Conservation (phyloP, 1,139 yeast genomes). For the Debaryomyces singareniensis region DNA sequence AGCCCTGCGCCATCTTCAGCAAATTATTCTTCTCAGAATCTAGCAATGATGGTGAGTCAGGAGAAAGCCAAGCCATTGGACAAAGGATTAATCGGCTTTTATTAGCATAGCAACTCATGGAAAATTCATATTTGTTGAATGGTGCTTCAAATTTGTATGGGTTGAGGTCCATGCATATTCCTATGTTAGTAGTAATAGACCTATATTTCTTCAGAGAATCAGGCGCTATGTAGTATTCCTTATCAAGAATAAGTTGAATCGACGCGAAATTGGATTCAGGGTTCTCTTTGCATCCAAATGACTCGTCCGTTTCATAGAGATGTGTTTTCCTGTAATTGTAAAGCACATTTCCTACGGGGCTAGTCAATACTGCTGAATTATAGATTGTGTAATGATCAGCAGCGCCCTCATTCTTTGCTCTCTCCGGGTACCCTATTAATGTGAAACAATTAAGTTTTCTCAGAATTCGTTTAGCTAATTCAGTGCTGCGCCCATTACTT, state of each 20-base stretch:
- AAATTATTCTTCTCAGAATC: constrained; percentile 7
- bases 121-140: constrained; percentile 67
- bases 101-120: constrained; percentile 44
- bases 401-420: constrained; percentile 7
- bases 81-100: constrained; percentile 53
- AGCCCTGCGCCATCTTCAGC: constrained; percentile 2
- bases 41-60: constrained; percentile 38
- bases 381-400: constrained; percentile 32
- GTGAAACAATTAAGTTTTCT: constrained; percentile 54
- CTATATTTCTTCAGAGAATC: constrained; percentile 5
- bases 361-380: constrained; percentile 67
- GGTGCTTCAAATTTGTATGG: constrained; percentile 83
- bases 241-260: constrained; percentile 31
- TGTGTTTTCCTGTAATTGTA: constrained; percentile 75
- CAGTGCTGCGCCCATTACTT: constrained; percentile 28
- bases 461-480: constrained; percentile 56
- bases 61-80: constrained; percentile 87
- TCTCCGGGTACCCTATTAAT: constrained; percentile 79
- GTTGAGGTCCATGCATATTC: constrained; percentile 94
- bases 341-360: constrained; percentile 51
- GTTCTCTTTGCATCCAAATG: constrained; percentile 75
- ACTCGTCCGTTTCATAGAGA: constrained; percentile 72
- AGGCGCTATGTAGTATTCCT: constrained; percentile 13
- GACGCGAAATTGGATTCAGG: constrained; percentile 44
- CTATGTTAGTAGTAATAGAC: constrained; percentile 46